Percentiles rank a stretch among this genome's conserved stretches.
Evolutionary conservation across 805 yeast species (phyloP).

Genomic region (Helenozyma rhizophorensis): DNA sequence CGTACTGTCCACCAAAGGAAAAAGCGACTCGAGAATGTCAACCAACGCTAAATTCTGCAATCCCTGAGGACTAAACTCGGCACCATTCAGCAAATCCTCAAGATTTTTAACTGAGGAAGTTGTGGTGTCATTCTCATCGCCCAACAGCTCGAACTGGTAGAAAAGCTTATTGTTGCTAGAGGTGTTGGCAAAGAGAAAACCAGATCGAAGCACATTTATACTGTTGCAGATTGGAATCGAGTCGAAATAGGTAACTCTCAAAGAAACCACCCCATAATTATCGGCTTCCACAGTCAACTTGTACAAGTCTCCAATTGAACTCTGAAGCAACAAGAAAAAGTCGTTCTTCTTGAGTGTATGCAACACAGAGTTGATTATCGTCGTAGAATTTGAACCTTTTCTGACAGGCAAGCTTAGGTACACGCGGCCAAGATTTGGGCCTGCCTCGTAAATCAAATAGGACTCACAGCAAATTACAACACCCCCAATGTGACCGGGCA

Average conservation of each 20-base stretch:
- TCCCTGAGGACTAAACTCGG: constrained; percentile 25
- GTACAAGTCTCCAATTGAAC: constrained; percentile 68
- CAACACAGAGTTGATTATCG: constrained; percentile 53
- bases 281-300: constrained; percentile 51
- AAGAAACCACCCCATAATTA: constrained; percentile 34
- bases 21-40: constrained; percentile 44
- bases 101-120: constrained; percentile 4
- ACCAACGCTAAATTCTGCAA: constrained; percentile 58
- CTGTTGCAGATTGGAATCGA: constrained; percentile 57
- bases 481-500: constrained; percentile 75
- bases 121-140: constrained; percentile 44
- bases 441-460: constrained; percentile 45
- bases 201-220: constrained; percentile 64
- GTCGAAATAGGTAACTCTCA: constrained; percentile 70
- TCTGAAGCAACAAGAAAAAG: constrained; percentile 70
- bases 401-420: constrained; percentile 56
- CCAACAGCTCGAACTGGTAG: constrained; percentile 78
- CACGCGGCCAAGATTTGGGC: constrained; percentile 13
- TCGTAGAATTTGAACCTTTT: constrained; percentile 14
- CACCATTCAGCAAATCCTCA: constrained; percentile 1
- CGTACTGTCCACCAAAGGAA: constrained; percentile 44
- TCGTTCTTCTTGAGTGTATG: constrained; percentile 58
- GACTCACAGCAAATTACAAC: constrained; percentile 59
- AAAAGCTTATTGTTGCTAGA: constrained; percentile 59
- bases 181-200: constrained; percentile 66